Conservation (phyloP, 2,329 filamentous ascomycete species). For the Albifimbria verrucaria region DNA sequence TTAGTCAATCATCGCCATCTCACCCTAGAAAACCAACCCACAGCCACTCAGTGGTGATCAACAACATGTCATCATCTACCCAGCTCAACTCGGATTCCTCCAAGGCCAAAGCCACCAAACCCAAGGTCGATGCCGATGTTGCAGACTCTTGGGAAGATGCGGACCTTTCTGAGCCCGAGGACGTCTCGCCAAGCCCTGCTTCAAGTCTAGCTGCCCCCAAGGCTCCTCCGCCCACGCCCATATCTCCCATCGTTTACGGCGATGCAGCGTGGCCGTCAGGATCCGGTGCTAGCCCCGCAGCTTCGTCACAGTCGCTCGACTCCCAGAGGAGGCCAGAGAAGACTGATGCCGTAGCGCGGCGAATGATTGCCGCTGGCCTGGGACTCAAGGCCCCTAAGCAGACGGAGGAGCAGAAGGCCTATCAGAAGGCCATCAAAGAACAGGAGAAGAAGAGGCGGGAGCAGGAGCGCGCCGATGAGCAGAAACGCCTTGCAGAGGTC, state of each 20-base stretch:
- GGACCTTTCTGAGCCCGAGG: slow-evolving; percentile 43
- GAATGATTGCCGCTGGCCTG: slow-evolving; percentile 85
- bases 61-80: no score
- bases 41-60: no score
- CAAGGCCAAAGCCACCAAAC: slow-evolving; percentile 11
- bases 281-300: slow-evolving; percentile 7
- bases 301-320: slow-evolving; percentile 12
- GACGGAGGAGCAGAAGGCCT: slow-evolving; percentile 86
- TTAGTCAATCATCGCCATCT: no score
- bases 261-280: slow-evolving; percentile 15
- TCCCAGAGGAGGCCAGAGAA: slow-evolving; percentile 68
- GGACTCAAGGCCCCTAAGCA: slow-evolving; percentile 76
- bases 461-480: slow-evolving; percentile 65
- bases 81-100: no score
- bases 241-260: slow-evolving; percentile 41
- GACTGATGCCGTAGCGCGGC: slow-evolving; percentile 83
- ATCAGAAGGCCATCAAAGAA: slow-evolving; percentile 77
- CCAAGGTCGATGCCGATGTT: slow-evolving; percentile 23
- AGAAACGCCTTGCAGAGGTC: slow-evolving; percentile 56
- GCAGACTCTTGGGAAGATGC: slow-evolving; percentile 57
- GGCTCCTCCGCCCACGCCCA: slow-evolving; percentile 66
- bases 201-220: slow-evolving; percentile 28
- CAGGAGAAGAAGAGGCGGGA: slow-evolving; percentile 78
- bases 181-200: slow-evolving; percentile 6
- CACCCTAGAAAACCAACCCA: no score